These are phyloP conservation scores for Tulasnella sp. DNA, from an alignment of 768 basidiomycete species.

Conservation along the genomic window DNA sequence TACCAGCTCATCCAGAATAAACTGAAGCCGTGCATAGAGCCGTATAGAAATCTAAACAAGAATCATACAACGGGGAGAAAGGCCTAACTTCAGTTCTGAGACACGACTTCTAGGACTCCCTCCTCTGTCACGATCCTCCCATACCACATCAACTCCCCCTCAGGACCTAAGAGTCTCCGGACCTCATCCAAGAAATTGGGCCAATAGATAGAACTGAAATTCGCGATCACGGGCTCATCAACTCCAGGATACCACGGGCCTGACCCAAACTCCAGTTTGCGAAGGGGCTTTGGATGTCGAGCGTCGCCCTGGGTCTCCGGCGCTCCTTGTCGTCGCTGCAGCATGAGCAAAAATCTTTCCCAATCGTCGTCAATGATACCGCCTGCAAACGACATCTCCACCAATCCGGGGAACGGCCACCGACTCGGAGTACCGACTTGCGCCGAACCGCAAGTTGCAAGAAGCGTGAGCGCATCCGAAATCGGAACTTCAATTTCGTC, in stretches of 20 bases:
- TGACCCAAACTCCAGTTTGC: neutral
- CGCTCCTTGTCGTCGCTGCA: neutral
- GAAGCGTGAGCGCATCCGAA: neutral
- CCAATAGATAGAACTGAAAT: neutral
- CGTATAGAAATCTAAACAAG: no score
- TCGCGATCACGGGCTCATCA: neutral
- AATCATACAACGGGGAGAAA: no score
- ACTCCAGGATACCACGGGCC: neutral
- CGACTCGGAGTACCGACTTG: neutral
- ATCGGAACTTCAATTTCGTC: neutral
- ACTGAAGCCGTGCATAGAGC: no score
- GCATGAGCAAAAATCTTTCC: neutral
- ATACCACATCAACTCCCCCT: neutral
- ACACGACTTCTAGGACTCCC: no score
- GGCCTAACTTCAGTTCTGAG: no score
- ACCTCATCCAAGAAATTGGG: neutral
- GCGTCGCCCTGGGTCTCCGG: neutral
- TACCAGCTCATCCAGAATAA: no score
- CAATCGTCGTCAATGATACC: neutral
- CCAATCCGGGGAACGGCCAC: neutral
- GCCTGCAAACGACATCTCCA: neutral
- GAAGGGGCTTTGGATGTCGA: neutral
- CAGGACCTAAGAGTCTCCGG: neutral
- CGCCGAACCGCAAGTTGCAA: neutral
- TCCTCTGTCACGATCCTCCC: neutral